A percentile compares a stretch with the other conserved stretches of the same genome.
Conservation (phyloP, 768 basidiomycete species). For the Boletellus emodensis region DNA sequence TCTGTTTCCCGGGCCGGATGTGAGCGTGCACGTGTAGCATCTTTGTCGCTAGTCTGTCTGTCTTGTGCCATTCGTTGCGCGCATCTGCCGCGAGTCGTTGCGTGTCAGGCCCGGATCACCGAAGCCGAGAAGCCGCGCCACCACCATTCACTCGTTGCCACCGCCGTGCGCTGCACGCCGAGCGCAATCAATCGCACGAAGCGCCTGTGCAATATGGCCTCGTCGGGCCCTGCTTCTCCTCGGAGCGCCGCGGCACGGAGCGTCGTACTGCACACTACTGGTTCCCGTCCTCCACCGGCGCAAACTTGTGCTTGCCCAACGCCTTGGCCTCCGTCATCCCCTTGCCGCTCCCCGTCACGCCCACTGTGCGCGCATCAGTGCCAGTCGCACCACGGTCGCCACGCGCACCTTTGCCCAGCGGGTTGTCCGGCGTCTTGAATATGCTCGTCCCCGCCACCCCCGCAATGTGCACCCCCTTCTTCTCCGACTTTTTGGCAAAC, state of each 20-base stretch:
- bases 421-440: slow-evolving; percentile 93
- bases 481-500: slow-evolving; percentile 92
- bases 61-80: no score
- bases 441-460: slow-evolving; percentile 87
- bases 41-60: no score
- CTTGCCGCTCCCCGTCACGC: slow-evolving; percentile 88
- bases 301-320: slow-evolving; percentile 75
- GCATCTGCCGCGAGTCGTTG: no score
- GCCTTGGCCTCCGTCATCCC: slow-evolving; percentile 78
- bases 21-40: no score
- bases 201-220: slow-evolving; percentile 17
- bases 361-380: slow-evolving; percentile 45
- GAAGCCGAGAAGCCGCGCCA: no score
- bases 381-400: slow-evolving; percentile 6
- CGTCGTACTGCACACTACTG: slow-evolving; percentile 9
- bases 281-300: slow-evolving; percentile 42
- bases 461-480: slow-evolving; percentile 89
- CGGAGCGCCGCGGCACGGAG: no score
- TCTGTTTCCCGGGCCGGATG: slow-evolving; percentile 11
- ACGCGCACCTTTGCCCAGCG: slow-evolving; percentile 71
- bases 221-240: slow-evolving; percentile 7
- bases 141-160: no score
- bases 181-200: slow-evolving; percentile 28
- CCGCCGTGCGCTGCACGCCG: not conserved
- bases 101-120: no score